Evolutionary conservation across 1,139 yeast genomes (phyloP), one percentile per base, ranked within the genome.

Genomic region (Hemisphaericaspora lyxosophila): DNA sequence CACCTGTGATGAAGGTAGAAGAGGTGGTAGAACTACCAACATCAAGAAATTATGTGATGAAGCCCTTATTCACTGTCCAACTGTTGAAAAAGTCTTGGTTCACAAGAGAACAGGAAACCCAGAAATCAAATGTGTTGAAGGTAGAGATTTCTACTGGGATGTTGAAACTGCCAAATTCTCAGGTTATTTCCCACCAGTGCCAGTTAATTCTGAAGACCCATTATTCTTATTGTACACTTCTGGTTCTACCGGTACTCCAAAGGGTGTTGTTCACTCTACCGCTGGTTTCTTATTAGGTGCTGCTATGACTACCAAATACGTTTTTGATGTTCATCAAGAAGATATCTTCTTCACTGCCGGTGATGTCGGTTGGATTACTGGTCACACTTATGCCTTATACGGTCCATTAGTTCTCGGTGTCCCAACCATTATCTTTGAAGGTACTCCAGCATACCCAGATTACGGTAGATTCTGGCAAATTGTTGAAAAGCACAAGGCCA

Each of bases 341-440:
- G 98, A 92, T 64, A 77, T 85, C 39, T 73, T 92, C 45, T 92
- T 92, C 75, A 90, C 97, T 37, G 97, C 97, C 39, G 97, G 97
- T 62, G 98, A 92, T 64, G 96, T 92, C 38, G 98, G 98, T 62
- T 92, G 98, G 98, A 92, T 92, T 60, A 92, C 98, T 29, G 98
- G 98, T 54, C 98, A 92, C 67, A 85, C 97, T 26, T 92, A 92
- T 59, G 96, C 95, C 26, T 73, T 90, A 45, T 92, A 92, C 61
- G 97, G 97, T 47, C 97, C 98, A 41, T 78, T 92, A 55, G 66
- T 80, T 36, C 73, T 88, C 42, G 98, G 98, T 63, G 82, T 88
- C 42, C 85, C 97, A 39, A 82, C 97, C 25, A 80, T 92, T 48
- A 88, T 92, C 45, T 92, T 92, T 57, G 98, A 92, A 72, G 96